phyloP scores from a whole-genome alignment of 257 asterid genomes.

The Cruciata laevipes region DNA sequence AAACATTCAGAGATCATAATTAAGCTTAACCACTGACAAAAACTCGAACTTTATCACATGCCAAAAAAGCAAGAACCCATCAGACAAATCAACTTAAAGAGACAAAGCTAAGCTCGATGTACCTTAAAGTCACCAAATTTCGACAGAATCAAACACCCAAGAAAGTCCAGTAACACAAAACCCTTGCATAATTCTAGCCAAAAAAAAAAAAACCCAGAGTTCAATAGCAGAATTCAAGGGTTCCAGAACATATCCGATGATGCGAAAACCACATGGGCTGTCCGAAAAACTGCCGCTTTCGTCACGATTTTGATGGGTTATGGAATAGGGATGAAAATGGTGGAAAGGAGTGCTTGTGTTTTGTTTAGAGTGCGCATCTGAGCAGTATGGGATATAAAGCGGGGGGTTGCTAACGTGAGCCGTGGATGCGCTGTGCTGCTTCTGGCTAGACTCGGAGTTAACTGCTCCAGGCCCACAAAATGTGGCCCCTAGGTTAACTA shows the following conservation, averaged over 20 bases:
- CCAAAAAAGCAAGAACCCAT: constrained; percentile 11
- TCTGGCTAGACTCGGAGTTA: constrained; percentile 15
- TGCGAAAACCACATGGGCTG: constrained; percentile 16
- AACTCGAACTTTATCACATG: constrained; percentile 3
- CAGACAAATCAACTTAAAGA: constrained; percentile 20
- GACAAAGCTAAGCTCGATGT: constrained; percentile 9
- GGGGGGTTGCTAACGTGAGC: constrained; percentile 32
- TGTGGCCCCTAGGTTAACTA: neutral
- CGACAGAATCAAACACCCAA: constrained; percentile 15
- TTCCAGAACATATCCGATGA: neutral
- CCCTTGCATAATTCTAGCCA: constrained; percentile 3
- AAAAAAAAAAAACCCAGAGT: neutral
- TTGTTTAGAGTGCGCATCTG: constrained; percentile 25
- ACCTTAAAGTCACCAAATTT: constrained; percentile 20
- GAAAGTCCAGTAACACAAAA: constrained; percentile 9
- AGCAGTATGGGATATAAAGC: constrained; percentile 21
- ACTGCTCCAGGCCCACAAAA: constrained; percentile 23
- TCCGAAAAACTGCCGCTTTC: constrained; percentile 9
- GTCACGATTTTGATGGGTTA: constrained; percentile 13
- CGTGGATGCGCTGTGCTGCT: constrained; percentile 15
- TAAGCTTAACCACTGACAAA: neutral
- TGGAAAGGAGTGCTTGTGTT: neutral
- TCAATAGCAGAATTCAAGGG: neutral
- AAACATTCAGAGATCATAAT: neutral
- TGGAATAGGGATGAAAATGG: constrained; percentile 3